Evolutionary conservation across 495 filamentous ascomycete species (phyloP).

Genomic region (Aspergillus ostianus): DNA sequence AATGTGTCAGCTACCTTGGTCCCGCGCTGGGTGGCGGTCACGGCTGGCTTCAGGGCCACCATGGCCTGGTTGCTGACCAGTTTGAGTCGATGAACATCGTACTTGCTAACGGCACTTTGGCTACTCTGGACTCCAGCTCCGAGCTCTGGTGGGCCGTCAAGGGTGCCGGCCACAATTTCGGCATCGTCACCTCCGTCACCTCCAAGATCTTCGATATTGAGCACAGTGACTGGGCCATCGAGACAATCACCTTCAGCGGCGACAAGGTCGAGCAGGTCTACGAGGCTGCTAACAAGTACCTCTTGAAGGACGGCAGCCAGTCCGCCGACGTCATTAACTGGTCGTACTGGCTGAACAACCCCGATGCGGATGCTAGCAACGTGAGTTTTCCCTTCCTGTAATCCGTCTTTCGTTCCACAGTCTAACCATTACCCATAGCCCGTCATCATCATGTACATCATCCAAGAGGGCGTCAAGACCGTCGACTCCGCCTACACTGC

Average conservation of each 20-base stretch:
- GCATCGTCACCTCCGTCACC: constrained; percentile 52
- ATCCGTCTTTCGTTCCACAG: neutral
- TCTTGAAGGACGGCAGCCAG: constrained; percentile 38
- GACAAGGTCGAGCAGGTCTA: constrained; percentile 51
- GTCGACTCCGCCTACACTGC: constrained; percentile 41
- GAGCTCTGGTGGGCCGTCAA: constrained; percentile 58
- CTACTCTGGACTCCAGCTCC: constrained; percentile 34
- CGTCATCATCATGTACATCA: constrained; percentile 50
- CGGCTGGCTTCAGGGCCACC: constrained; percentile 55
- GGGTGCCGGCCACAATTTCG: constrained; percentile 64
- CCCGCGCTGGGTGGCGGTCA: constrained; percentile 62
- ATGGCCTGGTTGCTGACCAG: constrained; percentile 61
- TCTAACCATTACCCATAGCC: constrained; percentile 20
- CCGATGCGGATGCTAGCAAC: constrained; percentile 36
- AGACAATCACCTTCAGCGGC: constrained; percentile 44
- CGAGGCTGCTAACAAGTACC: constrained; percentile 41
- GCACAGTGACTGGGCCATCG: constrained; percentile 40
- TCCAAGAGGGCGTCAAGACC: constrained; percentile 46
- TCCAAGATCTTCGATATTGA: constrained; percentile 47
- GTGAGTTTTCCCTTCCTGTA: constrained; percentile 5
- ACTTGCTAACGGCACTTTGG: constrained; percentile 50
- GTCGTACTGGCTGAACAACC: constrained; percentile 49
- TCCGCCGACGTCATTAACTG: constrained; percentile 46
- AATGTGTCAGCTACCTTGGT: constrained; percentile 55
- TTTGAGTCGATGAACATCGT: constrained; percentile 54